phyloP scores from a whole-genome alignment of 768 basidiomycete species.

The Auriculariales sp. region DNA sequence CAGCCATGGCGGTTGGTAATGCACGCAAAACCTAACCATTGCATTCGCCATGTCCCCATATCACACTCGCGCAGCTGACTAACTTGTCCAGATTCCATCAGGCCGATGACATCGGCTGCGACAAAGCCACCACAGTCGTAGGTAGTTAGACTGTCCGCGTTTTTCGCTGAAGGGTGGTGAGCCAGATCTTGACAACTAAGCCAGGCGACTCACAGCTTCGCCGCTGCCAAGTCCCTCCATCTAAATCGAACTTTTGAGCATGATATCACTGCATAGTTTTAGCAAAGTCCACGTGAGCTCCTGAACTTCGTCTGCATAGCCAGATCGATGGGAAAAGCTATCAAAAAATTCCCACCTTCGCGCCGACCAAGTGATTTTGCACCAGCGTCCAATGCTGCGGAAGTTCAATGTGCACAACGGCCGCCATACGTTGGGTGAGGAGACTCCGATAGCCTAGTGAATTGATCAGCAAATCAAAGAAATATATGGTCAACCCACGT shows the following conservation, averaged over 20 bases:
- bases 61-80: not conserved
- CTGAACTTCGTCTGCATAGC: not conserved
- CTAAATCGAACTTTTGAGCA: not conserved
- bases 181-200: not conserved
- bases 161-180: not conserved
- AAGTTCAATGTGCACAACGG: not conserved
- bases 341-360: not conserved
- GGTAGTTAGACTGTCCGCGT: not conserved
- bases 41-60: not conserved
- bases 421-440: no score
- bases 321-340: not conserved
- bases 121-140: not conserved
- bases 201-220: not conserved
- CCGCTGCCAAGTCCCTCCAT: not conserved
- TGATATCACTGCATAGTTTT: not conserved
- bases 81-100: not conserved
- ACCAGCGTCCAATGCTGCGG: not conserved
- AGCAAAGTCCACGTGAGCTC: not conserved
- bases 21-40: not conserved
- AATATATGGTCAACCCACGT: not conserved
- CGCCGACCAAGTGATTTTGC: not conserved
- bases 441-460: no score
- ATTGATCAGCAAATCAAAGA: not conserved
- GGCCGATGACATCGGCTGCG: not conserved
- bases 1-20: no score